Base-by-base conservation (phyloP, 129 eudicot genomes). In the Scalesia atractyloides region DNA sequence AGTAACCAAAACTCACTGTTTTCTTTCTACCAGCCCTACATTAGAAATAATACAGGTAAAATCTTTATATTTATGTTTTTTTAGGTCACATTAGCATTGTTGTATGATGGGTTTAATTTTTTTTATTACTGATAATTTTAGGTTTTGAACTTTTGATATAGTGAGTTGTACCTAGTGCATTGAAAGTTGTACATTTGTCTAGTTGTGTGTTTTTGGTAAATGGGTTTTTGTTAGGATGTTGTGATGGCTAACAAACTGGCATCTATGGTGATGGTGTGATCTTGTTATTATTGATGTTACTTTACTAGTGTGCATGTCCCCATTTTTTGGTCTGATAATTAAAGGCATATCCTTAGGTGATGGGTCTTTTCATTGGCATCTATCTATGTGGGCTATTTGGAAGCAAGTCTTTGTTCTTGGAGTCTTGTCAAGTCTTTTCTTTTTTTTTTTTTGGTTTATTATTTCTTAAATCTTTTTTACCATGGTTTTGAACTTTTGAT, bases 41-140 rank as follows among this genome's bases (percentile, higher is more conserved):
- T 72, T 46, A 79, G 79, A 79, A 85, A 72, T 76, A 85, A 72
- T 76, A 69, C 85, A 84, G 89, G 89, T 84, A 44, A 52, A 52
- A 12, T 41, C 10, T 41, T 6, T 41, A 41, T 39, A 1, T 41
- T 8, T 7, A 41, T 41, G 10, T 24, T 24, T 24, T 24, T 24
- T 24, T 1, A 24, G 30, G 30, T 41, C 9, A 41, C 8, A 41
- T 41, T 6, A 7, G 46, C 10, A 7, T 41, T 41, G 9, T 41
- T 41, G 10, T 6, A 9, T 41, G 46, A 9, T 8, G 46, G 9
- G 46, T 8, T 41, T 6, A 1, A 2, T 8, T 41, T 41, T 41
- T 41, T 41, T 39, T 5, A 5, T 39, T 41, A 7, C 8, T 41
- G 11, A 41, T 41, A 41, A 41, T 7, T 41, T 8, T 41, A 41